phyloP scores from a whole-genome alignment of 2,329 filamentous ascomycete species.

The Furcasterigmium sp. region DNA sequence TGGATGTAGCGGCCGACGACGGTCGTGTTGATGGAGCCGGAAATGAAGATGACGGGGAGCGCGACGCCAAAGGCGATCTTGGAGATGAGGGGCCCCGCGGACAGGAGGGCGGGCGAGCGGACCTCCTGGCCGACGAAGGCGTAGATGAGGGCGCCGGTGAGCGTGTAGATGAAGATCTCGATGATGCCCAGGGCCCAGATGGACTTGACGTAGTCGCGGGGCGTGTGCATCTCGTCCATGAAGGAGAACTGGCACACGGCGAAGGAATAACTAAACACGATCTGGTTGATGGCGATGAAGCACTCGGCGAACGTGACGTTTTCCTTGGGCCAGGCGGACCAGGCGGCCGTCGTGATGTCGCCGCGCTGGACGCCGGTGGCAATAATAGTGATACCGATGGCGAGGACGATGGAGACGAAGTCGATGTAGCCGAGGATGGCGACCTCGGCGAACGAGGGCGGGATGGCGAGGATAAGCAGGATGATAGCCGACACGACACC shows the following conservation, averaged over 20 bases:
- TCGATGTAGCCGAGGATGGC: conserved; percentile 46
- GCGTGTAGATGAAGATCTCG: conserved; percentile 60
- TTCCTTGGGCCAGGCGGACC: conserved; percentile 41
- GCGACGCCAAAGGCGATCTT: conserved; percentile 68
- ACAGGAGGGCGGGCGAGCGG: conserved; percentile 62
- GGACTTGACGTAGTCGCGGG: conserved; percentile 42
- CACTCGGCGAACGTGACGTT: conserved; percentile 44
- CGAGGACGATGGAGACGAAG: conserved; percentile 58
- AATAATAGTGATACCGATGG: conserved; percentile 63
- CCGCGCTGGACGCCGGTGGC: conserved; percentile 46
- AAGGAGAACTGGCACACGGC: conserved; percentile 47
- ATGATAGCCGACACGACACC: conserved; percentile 40
- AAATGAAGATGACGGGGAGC: conserved; percentile 68
- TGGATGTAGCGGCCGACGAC: conserved; percentile 41
- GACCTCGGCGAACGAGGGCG: conserved; percentile 42
- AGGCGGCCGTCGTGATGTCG: conserved; percentile 22
- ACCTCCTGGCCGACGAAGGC: conserved; percentile 61
- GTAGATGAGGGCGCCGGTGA: conserved; percentile 65
- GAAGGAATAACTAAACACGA: conserved; percentile 64
- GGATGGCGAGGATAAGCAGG: conserved; percentile 38
- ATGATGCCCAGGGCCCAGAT: conserved; percentile 57
- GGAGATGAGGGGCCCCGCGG: conserved; percentile 51
- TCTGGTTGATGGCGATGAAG: conserved; percentile 61
- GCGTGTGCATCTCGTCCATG: conserved; percentile 49
- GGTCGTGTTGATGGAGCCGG: conserved; percentile 62